A percentile compares a stretch with the other conserved stretches of the same genome.
Conservation (phyloP, 2,329 filamentous ascomycete species). For the Colletotrichum liriopes region DNA sequence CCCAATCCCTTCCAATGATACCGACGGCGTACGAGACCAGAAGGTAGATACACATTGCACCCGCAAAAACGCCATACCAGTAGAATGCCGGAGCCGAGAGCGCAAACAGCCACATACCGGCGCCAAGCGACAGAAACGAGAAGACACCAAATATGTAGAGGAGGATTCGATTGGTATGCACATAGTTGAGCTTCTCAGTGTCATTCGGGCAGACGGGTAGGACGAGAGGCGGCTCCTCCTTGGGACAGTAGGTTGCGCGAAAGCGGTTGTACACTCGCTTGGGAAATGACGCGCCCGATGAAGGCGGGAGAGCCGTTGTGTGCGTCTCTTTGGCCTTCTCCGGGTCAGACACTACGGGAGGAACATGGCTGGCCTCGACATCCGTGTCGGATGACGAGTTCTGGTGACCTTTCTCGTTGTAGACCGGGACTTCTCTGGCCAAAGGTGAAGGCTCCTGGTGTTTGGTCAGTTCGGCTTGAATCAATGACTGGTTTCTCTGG, state of each 20-base stretch:
- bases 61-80: conserved; percentile 57
- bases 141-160: conserved; percentile 59
- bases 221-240: conserved; percentile 52
- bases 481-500: too few relatives aligned
- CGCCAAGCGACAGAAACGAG: conserved; percentile 57
- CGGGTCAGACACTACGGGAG: conserved; percentile 31
- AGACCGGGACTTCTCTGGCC: conserved; percentile 32
- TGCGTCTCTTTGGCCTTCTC: conserved; percentile 41
- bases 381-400: conserved; percentile 36
- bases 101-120: conserved; percentile 60
- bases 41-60: conserved; percentile 58
- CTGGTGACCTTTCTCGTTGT: conserved; percentile 36
- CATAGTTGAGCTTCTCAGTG: conserved; percentile 56
- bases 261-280: conserved; percentile 48
- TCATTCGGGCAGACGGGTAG: conserved; percentile 56
- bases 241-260: conserved; percentile 53
- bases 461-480: background rate
- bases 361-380: conserved; percentile 32
- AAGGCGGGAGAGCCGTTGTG: conserved; percentile 27
- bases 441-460: conserved; percentile 41
- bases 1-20: conserved; percentile 57
- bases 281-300: conserved; percentile 38
- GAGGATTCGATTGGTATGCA: conserved; percentile 56
- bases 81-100: conserved; percentile 53
- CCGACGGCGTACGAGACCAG: conserved; percentile 59